Evolutionary conservation across 1,284 basidiomycete species (phyloP), one percentile per base, ranked within the genome.

Genomic region (Puccinia polysora): DNA sequence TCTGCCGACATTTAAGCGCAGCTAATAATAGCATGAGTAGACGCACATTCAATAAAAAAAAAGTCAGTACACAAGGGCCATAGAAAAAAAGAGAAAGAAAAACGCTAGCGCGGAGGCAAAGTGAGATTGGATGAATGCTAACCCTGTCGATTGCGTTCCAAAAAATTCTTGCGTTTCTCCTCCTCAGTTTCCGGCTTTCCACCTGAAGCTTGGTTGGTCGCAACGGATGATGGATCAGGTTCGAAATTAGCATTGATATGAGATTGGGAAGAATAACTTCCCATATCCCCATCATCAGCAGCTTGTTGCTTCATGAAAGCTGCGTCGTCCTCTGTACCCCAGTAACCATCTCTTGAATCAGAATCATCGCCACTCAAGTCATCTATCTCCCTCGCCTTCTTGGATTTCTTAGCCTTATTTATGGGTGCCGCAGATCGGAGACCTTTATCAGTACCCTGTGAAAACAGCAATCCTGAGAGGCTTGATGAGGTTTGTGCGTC

Each of bases 1-100:
- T 88, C 80, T 98, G 95, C 47, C 95, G 90, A 81, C 96, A 98
- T 82, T 98, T 98, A 78, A 97, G 86, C 2, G 95, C 95, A 73
- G 95, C 95, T 95, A 43, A 40, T 6, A 36, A 63, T n/a, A 20
- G 43, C 36, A 36, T 53, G 43, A 40, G 14, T 34, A n/a, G n/a
- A 52, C 38, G 30, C n/a, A 53, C 25, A 5, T 25, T 10, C 18
- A 65, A 49, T 28, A 58, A 32, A 55, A 43, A 65, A 12, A 3
- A 36, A 30, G n/a, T 52, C 14, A 63, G 47, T 14, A 65, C 63
- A n/a, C 49, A 25, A 18, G 40, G 40, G 40, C 8, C 8, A 18
- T 8, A 8, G 40, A 43, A 18, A 43, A 52, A 10, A 36, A 15
- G 20, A 23, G n/a, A n/a, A n/a, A n/a, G n/a, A n/a, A n/a, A n/a